These are phyloP conservation scores for Sphaceloma murrayae DNA, from an alignment of 2,329 filamentous ascomycete genomes.

Conservation along the genomic window DNA sequence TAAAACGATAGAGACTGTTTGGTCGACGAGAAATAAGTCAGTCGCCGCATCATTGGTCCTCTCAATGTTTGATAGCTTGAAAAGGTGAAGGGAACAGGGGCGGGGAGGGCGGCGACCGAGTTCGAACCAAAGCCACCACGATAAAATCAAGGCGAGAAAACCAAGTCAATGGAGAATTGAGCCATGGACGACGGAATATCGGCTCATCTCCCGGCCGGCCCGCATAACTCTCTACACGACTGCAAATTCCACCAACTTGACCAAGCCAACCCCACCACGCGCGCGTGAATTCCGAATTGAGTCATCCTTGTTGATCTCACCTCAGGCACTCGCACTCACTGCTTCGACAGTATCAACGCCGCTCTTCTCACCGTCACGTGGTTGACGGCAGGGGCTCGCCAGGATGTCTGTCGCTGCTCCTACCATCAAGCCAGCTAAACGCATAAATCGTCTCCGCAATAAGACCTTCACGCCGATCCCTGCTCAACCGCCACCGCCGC, in stretches of 20 bases:
- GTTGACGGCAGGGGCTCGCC: background rate
- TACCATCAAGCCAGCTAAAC: background rate
- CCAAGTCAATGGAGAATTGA: too few species aligned
- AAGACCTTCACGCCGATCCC: slow-evolving; percentile 13
- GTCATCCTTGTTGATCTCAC: background rate
- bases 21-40: too few species aligned
- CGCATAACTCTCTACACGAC: background rate
- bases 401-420: background rate
- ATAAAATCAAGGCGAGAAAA: too few species aligned
- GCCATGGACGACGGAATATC: too few species aligned
- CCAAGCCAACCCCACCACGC: slow-evolving; percentile 9
- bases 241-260: too few species aligned
- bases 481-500: slow-evolving; percentile 2
- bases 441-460: slow-evolving; percentile 4
- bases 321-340: background rate
- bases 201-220: background rate
- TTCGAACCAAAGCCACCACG: slow-evolving; percentile 11
- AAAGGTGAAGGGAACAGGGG: background rate
- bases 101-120: background rate
- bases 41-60: too few species aligned
- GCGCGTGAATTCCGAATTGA: slow-evolving; percentile 2
- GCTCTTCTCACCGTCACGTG: background rate
- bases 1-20: too few species aligned
- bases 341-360: background rate
- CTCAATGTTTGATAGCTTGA: background rate